Evolutionary conservation across 1,284 basidiomycete genomes (phyloP).

Genomic region (Sphaerobolus stellatus): DNA sequence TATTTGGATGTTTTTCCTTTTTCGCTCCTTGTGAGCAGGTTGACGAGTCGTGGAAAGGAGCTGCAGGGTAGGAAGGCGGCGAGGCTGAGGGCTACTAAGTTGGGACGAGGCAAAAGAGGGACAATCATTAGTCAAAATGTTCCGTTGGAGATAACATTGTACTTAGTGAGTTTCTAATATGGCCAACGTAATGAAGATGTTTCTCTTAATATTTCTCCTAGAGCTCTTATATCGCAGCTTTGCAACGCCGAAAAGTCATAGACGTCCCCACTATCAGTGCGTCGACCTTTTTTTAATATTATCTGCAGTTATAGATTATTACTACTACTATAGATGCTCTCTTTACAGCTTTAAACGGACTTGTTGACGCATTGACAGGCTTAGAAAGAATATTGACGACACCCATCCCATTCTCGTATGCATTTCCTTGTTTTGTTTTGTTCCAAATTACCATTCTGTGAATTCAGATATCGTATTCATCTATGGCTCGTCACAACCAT

Average conservation of each 20-base stretch:
- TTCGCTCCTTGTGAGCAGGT: conserved; percentile 51
- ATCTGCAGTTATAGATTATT: background rate
- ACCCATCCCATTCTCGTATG: conserved; percentile 76
- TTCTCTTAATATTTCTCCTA: conserved; percentile 22
- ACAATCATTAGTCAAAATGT: conserved; percentile 58
- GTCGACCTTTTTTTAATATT: conserved; percentile 22
- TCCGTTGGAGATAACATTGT: conserved; percentile 72
- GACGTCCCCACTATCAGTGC: conserved; percentile 68
- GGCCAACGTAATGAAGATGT: background rate
- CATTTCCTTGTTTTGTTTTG: conserved; percentile 13
- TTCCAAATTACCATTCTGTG: background rate
- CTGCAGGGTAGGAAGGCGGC: conserved; percentile 61
- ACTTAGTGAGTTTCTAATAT: conserved; percentile 52
- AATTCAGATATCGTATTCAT: conserved; percentile 57
- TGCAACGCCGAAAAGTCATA: conserved; percentile 58
- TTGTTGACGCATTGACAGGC: conserved; percentile 68
- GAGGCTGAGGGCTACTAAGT: conserved; percentile 48
- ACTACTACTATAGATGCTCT: conserved; percentile 45
- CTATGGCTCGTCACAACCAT: conserved; percentile 62
- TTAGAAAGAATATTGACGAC: conserved; percentile 77
- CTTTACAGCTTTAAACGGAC: conserved; percentile 49
- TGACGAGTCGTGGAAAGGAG: conserved; percentile 47
- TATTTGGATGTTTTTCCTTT: conserved; percentile 70
- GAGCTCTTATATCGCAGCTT: conserved; percentile 64
- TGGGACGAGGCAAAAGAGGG: conserved; percentile 34